Conservation (phyloP, 805 yeast species). For the Hanseniaspora occidentalis region DNA sequence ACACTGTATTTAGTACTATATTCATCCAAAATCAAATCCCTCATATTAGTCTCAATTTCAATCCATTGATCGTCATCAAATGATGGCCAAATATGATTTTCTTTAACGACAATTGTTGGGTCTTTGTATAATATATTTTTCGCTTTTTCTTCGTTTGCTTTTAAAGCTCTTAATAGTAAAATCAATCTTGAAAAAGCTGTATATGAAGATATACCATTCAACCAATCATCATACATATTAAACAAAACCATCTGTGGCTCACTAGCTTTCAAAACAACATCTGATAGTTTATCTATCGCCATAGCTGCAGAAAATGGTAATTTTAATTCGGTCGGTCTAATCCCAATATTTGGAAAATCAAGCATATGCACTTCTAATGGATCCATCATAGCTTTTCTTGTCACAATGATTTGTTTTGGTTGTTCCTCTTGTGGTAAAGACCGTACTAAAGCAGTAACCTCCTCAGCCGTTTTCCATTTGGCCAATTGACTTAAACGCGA, state of each 20-base stretch:
- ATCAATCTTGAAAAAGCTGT: constrained; percentile 90
- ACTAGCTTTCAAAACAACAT: constrained; percentile 70
- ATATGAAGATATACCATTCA: constrained; percentile 65
- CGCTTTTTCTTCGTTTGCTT: constrained; percentile 64
- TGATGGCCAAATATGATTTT: constrained; percentile 90
- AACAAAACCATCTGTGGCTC: constrained; percentile 89
- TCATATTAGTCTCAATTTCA: constrained; percentile 71
- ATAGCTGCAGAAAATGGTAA: constrained; percentile 83
- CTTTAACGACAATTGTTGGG: constrained; percentile 50
- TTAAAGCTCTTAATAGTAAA: constrained; percentile 69
- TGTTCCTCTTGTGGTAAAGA: constrained; percentile 89
- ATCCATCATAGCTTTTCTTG: constrained; percentile 83
- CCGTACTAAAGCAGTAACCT: constrained; percentile 80
- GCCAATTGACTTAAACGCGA: constrained; percentile 85
- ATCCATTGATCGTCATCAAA: constrained; percentile 86
- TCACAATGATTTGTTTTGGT: constrained; percentile 83
- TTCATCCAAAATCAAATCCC: constrained; percentile 77
- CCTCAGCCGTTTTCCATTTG: constrained; percentile 98
- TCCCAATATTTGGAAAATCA: constrained; percentile 85
- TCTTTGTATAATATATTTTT: constrained; percentile 69
- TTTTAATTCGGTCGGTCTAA: constrained; percentile 79
- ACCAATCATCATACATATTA: constrained; percentile 93
- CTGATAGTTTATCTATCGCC: constrained; percentile 67
- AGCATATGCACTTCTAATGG: constrained; percentile 95
- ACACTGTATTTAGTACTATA: constrained; percentile 79